These are phyloP conservation scores for Trichoderma koningii DNA, from an alignment of 2,329 filamentous ascomycete species.

Conservation along the genomic window DNA sequence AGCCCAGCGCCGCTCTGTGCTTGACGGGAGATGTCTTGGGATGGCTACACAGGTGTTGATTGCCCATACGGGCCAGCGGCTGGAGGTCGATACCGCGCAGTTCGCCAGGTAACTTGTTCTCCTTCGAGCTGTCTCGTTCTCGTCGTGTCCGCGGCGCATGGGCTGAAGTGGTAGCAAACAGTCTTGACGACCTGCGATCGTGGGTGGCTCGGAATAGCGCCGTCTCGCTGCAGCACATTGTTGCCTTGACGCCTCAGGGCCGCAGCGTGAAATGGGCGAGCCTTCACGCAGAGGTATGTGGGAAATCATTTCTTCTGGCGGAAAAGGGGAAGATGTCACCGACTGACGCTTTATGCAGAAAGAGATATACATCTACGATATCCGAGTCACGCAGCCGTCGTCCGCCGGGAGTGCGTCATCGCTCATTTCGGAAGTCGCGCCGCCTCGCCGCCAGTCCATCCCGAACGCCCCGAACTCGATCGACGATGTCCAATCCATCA, in stretches of 20 bases:
- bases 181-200: slow-evolving; percentile 79
- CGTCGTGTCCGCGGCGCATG: neutral
- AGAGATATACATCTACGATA: slow-evolving; percentile 91
- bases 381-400: slow-evolving; percentile 66
- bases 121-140: slow-evolving; percentile 20
- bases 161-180: slow-evolving; percentile 40
- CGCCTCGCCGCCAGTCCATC: slow-evolving; percentile 57
- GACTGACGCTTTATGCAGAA: slow-evolving; percentile 54
- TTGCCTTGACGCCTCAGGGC: slow-evolving; percentile 81
- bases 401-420: slow-evolving; percentile 49
- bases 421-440: slow-evolving; percentile 51
- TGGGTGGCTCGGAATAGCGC: slow-evolving; percentile 76
- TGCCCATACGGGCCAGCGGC: slow-evolving; percentile 87
- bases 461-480: slow-evolving; percentile 80
- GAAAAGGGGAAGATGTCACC: neutral
- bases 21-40: slow-evolving; percentile 55
- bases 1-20: slow-evolving; percentile 36
- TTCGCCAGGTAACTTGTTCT: slow-evolving; percentile 65
- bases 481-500: slow-evolving; percentile 73
- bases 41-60: slow-evolving; percentile 92
- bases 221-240: slow-evolving; percentile 77
- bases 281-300: slow-evolving; percentile 72
- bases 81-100: slow-evolving; percentile 74
- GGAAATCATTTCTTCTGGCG: neutral
- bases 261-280: slow-evolving; percentile 81